Conservation (phyloP, 495 filamentous ascomycete species). For the Talaromyces trachyspermus region DNA sequence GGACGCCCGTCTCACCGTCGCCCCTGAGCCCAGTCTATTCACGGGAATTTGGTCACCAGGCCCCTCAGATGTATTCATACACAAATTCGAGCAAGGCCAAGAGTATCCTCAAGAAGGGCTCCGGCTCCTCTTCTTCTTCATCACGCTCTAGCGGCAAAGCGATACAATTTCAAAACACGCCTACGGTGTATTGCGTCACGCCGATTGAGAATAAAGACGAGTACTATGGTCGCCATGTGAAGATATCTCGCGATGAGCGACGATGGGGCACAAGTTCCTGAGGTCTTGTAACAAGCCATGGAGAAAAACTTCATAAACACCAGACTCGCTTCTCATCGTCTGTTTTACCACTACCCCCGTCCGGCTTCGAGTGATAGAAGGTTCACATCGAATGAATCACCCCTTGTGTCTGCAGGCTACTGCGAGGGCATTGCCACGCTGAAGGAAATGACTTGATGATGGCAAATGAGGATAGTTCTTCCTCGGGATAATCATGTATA, state of each 20-base stretch:
- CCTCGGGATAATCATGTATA: slow-evolving; percentile 3
- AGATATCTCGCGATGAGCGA: slow-evolving; percentile 43
- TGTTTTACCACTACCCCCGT: slow-evolving; percentile 1
- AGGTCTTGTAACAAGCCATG: neutral
- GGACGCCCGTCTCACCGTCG: slow-evolving; percentile 38
- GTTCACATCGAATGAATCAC: slow-evolving; percentile 3
- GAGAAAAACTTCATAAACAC: neutral
- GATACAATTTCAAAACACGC: slow-evolving; percentile 40
- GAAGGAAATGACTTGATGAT: slow-evolving; percentile 4
- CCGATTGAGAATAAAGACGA: slow-evolving; percentile 46
- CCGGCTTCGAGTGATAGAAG: slow-evolving; percentile 9
- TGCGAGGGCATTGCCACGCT: neutral
- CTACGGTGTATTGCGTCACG: slow-evolving; percentile 44
- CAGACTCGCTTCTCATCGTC: slow-evolving; percentile 2
- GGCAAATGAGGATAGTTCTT: neutral
- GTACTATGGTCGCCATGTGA: slow-evolving; percentile 45
- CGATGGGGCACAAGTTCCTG: slow-evolving; percentile 27
- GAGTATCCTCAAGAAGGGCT: slow-evolving; percentile 45
- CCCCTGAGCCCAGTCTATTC: slow-evolving; percentile 32
- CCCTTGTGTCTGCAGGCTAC: too few species aligned
- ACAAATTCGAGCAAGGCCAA: slow-evolving; percentile 40
- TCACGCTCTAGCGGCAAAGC: slow-evolving; percentile 25
- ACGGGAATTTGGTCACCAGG: slow-evolving; percentile 36
- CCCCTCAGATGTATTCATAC: slow-evolving; percentile 34
- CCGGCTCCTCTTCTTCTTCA: slow-evolving; percentile 12